Conservation (phyloP, 441 rosid genomes). For the Adansonia gregorii region DNA sequence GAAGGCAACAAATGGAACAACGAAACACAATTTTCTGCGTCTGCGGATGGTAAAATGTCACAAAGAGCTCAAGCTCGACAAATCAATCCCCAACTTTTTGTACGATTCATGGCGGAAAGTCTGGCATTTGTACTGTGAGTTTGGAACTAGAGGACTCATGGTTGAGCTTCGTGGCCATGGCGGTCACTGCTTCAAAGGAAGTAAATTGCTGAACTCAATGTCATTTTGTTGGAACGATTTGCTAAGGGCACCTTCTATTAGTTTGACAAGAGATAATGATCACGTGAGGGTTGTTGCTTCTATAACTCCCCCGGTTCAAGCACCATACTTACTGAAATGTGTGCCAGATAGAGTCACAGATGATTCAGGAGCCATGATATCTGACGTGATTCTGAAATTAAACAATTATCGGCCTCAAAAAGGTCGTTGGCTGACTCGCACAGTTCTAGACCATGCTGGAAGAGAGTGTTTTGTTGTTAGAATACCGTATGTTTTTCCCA, state of each 20-base stretch:
- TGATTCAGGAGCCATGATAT: conserved; percentile 91
- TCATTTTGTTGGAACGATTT: conserved; percentile 77
- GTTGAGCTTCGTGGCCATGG: conserved; percentile 52
- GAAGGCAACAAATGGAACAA: conserved; percentile 37
- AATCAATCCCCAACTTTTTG: conserved; percentile 44
- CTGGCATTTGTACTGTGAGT: conserved; percentile 79
- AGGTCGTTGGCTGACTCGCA: conserved; percentile 92
- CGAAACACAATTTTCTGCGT: conserved; percentile 47
- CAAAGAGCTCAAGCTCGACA: conserved; percentile 64
- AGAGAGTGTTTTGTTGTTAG: conserved; percentile 83
- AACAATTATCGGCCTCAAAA: conserved; percentile 75
- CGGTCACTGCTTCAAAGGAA: conserved; percentile 41
- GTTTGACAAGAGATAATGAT: conserved; percentile 50
- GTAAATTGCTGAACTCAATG: conserved; percentile 41
- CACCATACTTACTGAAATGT: conserved; percentile 77
- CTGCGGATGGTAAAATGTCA: conserved; percentile 66
- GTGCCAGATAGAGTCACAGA: conserved; percentile 90
- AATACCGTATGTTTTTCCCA: conserved; percentile 49
- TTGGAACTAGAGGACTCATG: conserved; percentile 66
- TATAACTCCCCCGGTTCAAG: conserved; percentile 86
- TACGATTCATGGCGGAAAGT: conserved; percentile 60
- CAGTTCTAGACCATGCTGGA: conserved; percentile 89
- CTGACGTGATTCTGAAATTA: conserved; percentile 70
- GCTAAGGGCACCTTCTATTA: conserved; percentile 63
- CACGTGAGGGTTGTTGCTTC: conserved; percentile 59